phyloP scores from a whole-genome alignment of 2,329 filamentous ascomycete genomes.

The Ceratocystis destructans region DNA sequence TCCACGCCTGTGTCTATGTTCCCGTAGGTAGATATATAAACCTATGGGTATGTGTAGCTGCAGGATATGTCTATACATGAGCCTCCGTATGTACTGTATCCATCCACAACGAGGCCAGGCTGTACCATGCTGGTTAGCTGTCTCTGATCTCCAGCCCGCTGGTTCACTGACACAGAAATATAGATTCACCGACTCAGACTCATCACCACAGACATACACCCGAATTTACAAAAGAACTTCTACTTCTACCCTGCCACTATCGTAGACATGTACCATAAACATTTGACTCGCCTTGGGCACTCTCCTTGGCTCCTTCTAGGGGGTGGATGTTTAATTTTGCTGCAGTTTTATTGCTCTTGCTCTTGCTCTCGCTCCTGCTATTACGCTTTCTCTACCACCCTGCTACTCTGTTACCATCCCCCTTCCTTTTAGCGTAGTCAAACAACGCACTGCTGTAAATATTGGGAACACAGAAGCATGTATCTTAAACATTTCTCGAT shows the following conservation, averaged over 20 bases:
- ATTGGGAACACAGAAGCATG: conserved; percentile 18
- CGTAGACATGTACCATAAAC: conserved; percentile 1
- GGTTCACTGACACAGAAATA: background rate
- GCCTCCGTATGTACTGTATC: background rate
- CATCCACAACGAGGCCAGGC: background rate
- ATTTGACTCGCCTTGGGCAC: background rate
- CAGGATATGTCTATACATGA: background rate
- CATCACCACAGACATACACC: too few relatives aligned
- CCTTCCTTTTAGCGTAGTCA: background rate
- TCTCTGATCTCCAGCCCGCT: background rate
- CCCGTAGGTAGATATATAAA: too few relatives aligned
- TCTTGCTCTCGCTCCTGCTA: too few relatives aligned
- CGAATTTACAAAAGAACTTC: background rate
- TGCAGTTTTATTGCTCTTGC: background rate
- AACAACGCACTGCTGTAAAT: conserved; percentile 15
- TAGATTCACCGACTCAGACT: background rate
- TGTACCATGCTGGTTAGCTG: background rate
- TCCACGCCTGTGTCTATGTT: background rate
- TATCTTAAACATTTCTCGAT: conserved; percentile 16
- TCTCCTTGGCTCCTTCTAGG: background rate
- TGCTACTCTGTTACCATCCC: background rate
- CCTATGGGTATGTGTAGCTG: background rate
- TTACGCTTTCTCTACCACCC: background rate
- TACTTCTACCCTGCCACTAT: background rate
- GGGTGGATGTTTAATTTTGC: background rate